Base-by-base conservation (phyloP, 176 grass and related monocot species). In the Aegilops speltoides region DNA sequence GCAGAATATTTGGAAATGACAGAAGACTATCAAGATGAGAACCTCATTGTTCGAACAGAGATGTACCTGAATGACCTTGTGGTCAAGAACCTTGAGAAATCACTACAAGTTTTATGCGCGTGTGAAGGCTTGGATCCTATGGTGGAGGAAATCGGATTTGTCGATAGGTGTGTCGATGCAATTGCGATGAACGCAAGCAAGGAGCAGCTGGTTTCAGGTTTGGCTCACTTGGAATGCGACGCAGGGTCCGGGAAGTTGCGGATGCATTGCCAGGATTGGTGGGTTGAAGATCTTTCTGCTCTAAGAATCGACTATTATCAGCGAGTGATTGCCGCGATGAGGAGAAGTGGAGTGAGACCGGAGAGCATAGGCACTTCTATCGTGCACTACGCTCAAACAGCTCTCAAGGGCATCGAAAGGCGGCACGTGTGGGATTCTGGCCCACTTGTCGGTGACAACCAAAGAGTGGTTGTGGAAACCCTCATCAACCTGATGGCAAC, bases 1-100 rank as follows among this genome's bases (percentile, higher is more conserved):
- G 93, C 93, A 4, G 96, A 95, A 33, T 92, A 91, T 66, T 79
- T 98, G 63, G 96, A 98, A 76, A 98, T 98, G 96, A 94, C 93
- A 10, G 91, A 98, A 76, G 93, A 98, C 17, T 92, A 91, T 10
- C 54, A 80, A 32, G 71, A 68, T 16, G 96, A 91, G 50, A 98
- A 98, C 71, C 90, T 98, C 34, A 89, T 95, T 15, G 77, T 52
- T 31, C 79, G 69, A 71, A 92, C 96, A 16, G 96, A 98, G 85
- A 84, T 67, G 2, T 95, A 87, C 54, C 46, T 90, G 40, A 87
- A 91, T 11, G 91, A 95, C 54, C 81, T 95, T 37, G 91, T 87
- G 79, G 54, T 94, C 22, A 87, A 87, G 79, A 91, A 83, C 64
- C 91, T 95, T 75, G 85, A 91, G 20, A 87, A 87, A 38, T 89